Conservation (phyloP, 2,329 filamentous ascomycete species). For the Karstenula rhodostoma region DNA sequence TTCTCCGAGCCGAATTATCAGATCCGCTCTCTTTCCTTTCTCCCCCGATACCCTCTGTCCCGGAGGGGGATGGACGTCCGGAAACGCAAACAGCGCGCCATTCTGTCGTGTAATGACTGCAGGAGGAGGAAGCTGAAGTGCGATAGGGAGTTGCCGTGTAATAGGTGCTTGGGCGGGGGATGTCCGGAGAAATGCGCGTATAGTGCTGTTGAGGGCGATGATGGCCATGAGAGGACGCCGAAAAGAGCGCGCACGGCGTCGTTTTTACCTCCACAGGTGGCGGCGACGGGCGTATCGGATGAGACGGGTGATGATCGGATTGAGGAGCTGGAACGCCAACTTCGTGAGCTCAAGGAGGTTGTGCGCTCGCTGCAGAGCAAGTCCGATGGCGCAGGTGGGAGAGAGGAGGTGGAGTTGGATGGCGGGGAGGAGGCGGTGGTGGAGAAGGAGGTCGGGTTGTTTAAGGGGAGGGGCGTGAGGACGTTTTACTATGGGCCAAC, state of each 20-base stretch:
- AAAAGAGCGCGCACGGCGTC: background rate
- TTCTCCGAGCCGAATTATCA: constrained; percentile 13
- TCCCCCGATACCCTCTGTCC: background rate
- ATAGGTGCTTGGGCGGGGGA: constrained; percentile 50
- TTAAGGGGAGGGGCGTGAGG: constrained; percentile 51
- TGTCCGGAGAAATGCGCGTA: constrained; percentile 48
- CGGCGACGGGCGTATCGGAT: too few relatives aligned
- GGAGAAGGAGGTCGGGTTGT: constrained; percentile 32
- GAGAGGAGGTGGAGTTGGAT: constrained; percentile 12
- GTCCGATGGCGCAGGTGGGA: background rate
- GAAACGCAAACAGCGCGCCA: constrained; percentile 41
- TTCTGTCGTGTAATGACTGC: constrained; percentile 53
- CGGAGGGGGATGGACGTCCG: constrained; percentile 8
- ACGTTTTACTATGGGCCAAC: constrained; percentile 53
- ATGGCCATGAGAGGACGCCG: background rate
- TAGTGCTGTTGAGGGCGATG: constrained; percentile 23
- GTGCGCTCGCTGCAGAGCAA: constrained; percentile 7
- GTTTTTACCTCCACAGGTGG: too few relatives aligned
- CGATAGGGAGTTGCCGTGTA: constrained; percentile 51
- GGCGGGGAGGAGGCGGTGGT: background rate
- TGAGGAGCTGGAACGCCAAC: constrained; percentile 14
- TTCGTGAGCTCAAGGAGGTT: constrained; percentile 1
- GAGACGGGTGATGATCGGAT: background rate
- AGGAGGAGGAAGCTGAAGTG: constrained; percentile 54
- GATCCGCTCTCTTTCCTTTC: too few relatives aligned